phyloP scores from a whole-genome alignment of 129 eudicot species.

The Kitagawia praeruptora region DNA sequence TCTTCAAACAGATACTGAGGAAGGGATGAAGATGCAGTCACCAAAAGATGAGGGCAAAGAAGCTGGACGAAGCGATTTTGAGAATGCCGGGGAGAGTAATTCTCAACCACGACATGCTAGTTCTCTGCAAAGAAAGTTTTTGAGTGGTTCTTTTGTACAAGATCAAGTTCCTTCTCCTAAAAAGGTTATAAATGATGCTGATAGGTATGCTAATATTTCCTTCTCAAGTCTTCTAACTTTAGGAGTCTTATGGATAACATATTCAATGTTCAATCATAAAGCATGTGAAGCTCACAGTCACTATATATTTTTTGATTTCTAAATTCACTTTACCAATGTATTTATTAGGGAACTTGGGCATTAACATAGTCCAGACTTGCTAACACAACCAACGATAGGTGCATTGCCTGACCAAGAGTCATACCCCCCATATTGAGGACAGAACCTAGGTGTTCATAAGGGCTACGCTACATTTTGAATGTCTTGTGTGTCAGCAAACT shows the following conservation, averaged over 20 bases:
- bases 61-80: conserved; percentile 37
- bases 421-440: neutral
- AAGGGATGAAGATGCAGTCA: conserved; percentile 28
- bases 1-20: conserved; percentile 39
- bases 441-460: neutral
- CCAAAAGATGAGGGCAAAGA: conserved; percentile 36
- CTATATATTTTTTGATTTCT: neutral
- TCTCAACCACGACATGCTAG: conserved; percentile 31
- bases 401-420: neutral
- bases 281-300: neutral
- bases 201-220: conserved; percentile 39
- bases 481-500: neutral
- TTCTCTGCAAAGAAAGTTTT: conserved; percentile 39
- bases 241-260: neutral
- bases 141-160: conserved; percentile 68
- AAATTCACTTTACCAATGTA: neutral
- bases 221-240: neutral
- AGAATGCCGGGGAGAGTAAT: conserved; percentile 25
- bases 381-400: neutral
- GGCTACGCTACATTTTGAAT: neutral
- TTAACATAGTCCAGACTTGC: neutral
- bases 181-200: conserved; percentile 41
- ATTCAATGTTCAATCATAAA: neutral
- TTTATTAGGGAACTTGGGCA: neutral
- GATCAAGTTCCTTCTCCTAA: conserved; percentile 48